A percentile compares a stretch with the other conserved stretches of the same genome.
phyloP scores from a whole-genome alignment of 2,329 filamentous ascomycete genomes.

The Chaetomium sp. region DNA sequence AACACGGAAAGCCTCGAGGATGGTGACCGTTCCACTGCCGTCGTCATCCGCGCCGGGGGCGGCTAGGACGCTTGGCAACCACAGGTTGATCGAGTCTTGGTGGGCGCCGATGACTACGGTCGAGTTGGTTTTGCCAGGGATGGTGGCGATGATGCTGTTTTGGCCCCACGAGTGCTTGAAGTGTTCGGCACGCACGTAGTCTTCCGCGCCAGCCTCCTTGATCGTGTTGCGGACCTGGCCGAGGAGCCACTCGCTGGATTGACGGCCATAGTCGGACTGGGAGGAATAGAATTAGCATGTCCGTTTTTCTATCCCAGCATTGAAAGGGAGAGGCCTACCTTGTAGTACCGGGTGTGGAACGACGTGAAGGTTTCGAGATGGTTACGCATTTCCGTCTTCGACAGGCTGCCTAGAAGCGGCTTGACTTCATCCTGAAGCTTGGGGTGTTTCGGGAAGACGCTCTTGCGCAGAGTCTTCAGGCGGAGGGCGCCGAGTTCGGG shows the following conservation, averaged over 20 bases:
- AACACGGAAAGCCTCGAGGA: constrained; percentile 81
- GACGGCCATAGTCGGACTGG: constrained; percentile 63
- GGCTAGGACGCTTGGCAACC: constrained; percentile 72
- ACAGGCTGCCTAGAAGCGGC: constrained; percentile 60
- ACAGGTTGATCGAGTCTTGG: constrained; percentile 93
- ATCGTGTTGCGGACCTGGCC: constrained; percentile 67
- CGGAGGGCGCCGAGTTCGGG: constrained; percentile 52
- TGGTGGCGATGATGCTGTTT: constrained; percentile 82
- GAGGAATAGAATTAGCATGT: too few relatives aligned
- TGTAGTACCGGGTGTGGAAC: constrained; percentile 80
- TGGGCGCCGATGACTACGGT: constrained; percentile 87
- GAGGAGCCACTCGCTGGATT: constrained; percentile 86
- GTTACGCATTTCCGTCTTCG: constrained; percentile 67
- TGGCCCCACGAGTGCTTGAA: constrained; percentile 86
- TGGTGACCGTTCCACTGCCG: constrained; percentile 87
- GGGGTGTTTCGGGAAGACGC: constrained; percentile 35
- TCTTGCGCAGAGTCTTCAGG: constrained; percentile 39
- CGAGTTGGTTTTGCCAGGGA: constrained; percentile 77
- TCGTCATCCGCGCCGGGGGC: constrained; percentile 96
- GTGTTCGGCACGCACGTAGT: constrained; percentile 60
- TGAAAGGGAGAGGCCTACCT: constrained; percentile 5
- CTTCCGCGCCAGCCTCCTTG: constrained; percentile 60
- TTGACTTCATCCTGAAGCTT: constrained; percentile 57
- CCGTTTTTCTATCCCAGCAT: too few relatives aligned
- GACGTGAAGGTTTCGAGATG: constrained; percentile 73